Evolutionary conservation across 2,329 filamentous ascomycete genomes (phyloP).

Genomic region (Aspergillus fructus): DNA sequence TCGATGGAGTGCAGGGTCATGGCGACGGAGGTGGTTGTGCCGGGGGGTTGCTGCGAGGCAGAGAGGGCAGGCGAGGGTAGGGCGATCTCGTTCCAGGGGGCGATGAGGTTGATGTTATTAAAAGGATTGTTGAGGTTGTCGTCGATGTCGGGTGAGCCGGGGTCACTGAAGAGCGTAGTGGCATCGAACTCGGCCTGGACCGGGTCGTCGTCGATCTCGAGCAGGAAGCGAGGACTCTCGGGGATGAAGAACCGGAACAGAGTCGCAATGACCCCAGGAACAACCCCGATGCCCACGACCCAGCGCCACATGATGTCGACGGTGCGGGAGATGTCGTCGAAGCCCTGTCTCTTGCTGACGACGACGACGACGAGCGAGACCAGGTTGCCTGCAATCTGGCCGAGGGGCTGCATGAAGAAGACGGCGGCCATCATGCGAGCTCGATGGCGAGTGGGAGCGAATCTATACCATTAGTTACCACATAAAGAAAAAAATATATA

Average conservation of each 20-base stretch:
- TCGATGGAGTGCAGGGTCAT: conserved; percentile 25
- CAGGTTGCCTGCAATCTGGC: conserved; percentile 64
- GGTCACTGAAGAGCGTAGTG: conserved; percentile 56
- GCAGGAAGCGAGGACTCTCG: conserved; percentile 64
- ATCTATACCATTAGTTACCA: conserved; percentile 29
- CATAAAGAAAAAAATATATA: not conserved
- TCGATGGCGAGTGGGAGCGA: conserved; percentile 58
- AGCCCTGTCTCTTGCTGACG: conserved; percentile 24
- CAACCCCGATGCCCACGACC: conserved; percentile 64
- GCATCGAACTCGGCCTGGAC: conserved; percentile 60
- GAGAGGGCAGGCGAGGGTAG: conserved; percentile 6
- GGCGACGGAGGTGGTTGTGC: conserved; percentile 18
- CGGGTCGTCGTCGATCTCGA: conserved; percentile 64
- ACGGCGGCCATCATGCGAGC: conserved; percentile 68
- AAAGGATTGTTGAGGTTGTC: conserved; percentile 8
- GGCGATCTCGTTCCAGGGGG: conserved; percentile 18
- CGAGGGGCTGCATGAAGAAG: conserved; percentile 69
- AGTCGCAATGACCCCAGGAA: conserved; percentile 63
- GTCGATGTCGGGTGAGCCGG: conserved; percentile 6
- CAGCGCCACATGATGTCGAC: conserved; percentile 67
- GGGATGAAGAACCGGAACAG: conserved; percentile 67
- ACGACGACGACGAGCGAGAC: conserved; percentile 54
- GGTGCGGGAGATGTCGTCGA: conserved; percentile 32
- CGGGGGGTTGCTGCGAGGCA: not conserved
- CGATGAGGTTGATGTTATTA: conserved; percentile 5